Base-by-base conservation (phyloP, 208 protist genomes). In the Trypanosoma conorhini region DNA sequence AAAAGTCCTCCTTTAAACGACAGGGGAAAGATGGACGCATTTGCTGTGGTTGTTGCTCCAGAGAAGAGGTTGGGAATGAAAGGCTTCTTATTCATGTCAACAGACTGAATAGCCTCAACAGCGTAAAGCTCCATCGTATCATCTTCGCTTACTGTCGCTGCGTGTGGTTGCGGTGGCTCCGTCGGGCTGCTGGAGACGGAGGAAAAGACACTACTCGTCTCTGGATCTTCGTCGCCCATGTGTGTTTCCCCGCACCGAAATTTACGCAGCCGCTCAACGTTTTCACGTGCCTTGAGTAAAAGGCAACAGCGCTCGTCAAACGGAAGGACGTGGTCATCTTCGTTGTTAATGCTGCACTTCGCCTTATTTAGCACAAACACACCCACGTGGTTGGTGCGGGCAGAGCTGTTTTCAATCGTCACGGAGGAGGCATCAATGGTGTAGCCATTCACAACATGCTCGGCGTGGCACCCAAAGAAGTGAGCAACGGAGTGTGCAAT, bases 381-480 rank as follows among this genome's bases (percentile, higher is more conserved):
- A 24, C 84, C 86, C 24, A 94, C 89, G 70, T 91, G 89, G 44
- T 85, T 82, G 33, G 82, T 83, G 19, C 54, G 22, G 7, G 84
- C 81, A 26, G 82, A 87, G 68, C 89, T 91, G 64, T 86, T 85
- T 61, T 89, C 78, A 65, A 94, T 72, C 2, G 80, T 91, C 22
- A 79, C 85, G 28, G 77, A 70, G 15, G 86, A 92, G 40, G 84
- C 86, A 73, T 92, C 89, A 40, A 94, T 74, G 5, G 89, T 94
- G 74, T 84, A 94, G 46, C 89, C 86, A 74, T 94, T 92, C 35
- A 94, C 80, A 24, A 89, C 84, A 59, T 91, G 65, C 13, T 79
- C 68, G 3, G 84, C 73, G 77, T 88, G 86, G 69, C 89, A 95
- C 48, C 69, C 72, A 44, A 85, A 84, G 61, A 95, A 72, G 51